Percentiles rank a stretch among this genome's conserved stretches.
phyloP scores from a whole-genome alignment of 148 eudicot genomes.

The Cornus controversa region DNA sequence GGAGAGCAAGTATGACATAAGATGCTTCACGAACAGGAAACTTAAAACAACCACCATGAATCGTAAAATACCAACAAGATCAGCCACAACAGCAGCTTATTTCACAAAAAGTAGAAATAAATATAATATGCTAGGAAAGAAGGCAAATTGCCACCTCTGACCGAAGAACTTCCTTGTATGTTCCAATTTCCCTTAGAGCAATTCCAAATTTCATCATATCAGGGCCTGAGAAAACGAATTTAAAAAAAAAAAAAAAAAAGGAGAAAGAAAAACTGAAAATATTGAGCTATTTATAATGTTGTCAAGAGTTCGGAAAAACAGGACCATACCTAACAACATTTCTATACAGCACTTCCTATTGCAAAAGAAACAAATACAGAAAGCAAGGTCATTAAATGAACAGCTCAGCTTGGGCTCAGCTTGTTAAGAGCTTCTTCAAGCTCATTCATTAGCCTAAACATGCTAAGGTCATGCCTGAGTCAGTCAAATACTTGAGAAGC shows the following conservation, averaged over 20 bases:
- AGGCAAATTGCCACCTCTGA: slow-evolving; percentile 50
- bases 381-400: background rate
- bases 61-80: background rate
- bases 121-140: background rate
- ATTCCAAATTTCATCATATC: slow-evolving; percentile 77
- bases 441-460: slow-evolving; percentile 9
- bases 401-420: background rate
- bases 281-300: background rate
- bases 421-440: background rate
- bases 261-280: too few species aligned
- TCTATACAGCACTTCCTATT: background rate
- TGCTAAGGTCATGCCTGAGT: slow-evolving; percentile 1
- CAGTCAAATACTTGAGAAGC: background rate
- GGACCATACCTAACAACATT: background rate
- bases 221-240: slow-evolving; percentile 52
- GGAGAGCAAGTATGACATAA: background rate
- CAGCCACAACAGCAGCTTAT: background rate
- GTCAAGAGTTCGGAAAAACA: background rate
- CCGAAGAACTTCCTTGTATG: slow-evolving; percentile 90
- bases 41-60: slow-evolving; percentile 2
- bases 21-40: slow-evolving; percentile 1
- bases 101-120: background rate
- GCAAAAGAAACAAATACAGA: background rate
- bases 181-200: slow-evolving; percentile 83
- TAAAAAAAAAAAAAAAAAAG: too few species aligned